Base-by-base conservation (phyloP, 345 rosid genomes). In the Ceriops zippeliana region DNA sequence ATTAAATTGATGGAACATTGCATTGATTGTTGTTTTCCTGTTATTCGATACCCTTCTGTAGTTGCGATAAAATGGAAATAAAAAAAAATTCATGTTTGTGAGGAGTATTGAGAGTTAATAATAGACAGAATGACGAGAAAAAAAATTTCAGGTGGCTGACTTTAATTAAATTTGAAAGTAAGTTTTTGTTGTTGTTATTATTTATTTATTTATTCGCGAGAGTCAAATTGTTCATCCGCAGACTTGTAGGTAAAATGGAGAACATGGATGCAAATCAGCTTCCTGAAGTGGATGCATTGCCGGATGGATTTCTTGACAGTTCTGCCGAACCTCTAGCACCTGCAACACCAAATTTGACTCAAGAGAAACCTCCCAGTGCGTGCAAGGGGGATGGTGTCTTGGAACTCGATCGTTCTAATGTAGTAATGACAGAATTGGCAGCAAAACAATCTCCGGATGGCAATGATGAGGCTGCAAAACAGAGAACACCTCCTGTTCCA, bases 221-320 rank as follows among this genome's bases (percentile, higher is more conserved):
- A 42, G 49, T 34, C 20, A 21, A 35, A 35, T 21, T 56, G 35
- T 35, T 21, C 22, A 57, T 51, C 8, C 35, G 56, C 24, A 11
- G 57, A 70, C 65, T 70, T 42, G 60, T 71, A 78, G 78, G 70
- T 67, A 52, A 62, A 73, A 91, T 91, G 97, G 92, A 87, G 80
- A 83, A 75, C 66, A 69, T 77, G 47, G 83, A 69, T 47, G 83
- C 86, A 64, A 83, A 83, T 78, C 84, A 85, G 79, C 96, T 93
- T 57, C 98, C 98, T 31, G 96, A 89, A 78, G 98, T 85, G 58
- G 96, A 89, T 78, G 77, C 96, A 34, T 76, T 93, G 80, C 98
- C 98, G 6, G 97, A 89, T 78, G 98, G 98, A 63, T 91, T 91
- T 78, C 92, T 93, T 38, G 97, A 89, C 31, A 81, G 89, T 75